Conservation (phyloP, 257 asterid genomes). For the Lycium barbarum region DNA sequence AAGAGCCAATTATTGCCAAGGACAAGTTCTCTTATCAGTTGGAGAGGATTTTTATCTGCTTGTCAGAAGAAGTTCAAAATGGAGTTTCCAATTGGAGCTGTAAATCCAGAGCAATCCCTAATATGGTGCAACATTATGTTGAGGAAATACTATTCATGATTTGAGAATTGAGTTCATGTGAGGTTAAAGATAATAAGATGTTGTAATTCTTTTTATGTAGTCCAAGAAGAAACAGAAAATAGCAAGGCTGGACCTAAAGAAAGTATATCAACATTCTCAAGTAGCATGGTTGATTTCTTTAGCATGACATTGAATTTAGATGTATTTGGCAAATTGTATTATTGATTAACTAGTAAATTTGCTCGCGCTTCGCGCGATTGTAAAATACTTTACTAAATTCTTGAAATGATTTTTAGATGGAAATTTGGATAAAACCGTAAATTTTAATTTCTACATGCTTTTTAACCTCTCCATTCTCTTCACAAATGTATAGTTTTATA, state of each 20-base stretch:
- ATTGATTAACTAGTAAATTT: too few species aligned
- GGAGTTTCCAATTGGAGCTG: neutral
- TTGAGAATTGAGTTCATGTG: neutral
- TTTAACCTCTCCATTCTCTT: too few species aligned
- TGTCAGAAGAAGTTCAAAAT: neutral
- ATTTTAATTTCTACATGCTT: too few species aligned
- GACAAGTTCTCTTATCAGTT: neutral
- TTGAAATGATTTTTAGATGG: too few species aligned
- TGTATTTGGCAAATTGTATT: neutral
- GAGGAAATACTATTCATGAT: neutral
- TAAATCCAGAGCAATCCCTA: neutral
- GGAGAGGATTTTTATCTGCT: conserved; percentile 13
- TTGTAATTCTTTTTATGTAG: neutral
- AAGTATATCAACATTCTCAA: conserved; percentile 1
- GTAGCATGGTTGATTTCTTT: neutral
- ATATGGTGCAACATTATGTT: neutral
- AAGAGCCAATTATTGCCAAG: neutral
- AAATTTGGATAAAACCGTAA: too few species aligned
- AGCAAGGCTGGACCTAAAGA: neutral
- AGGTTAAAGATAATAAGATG: neutral
- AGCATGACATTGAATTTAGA: neutral
- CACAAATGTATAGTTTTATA: too few species aligned
- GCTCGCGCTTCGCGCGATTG: too few species aligned
- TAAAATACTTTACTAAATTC: too few species aligned
- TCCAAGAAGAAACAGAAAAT: neutral